Evolutionary conservation across 2,329 filamentous ascomycete genomes (phyloP).

Genomic region (Akanthomyces uredinophilus): DNA sequence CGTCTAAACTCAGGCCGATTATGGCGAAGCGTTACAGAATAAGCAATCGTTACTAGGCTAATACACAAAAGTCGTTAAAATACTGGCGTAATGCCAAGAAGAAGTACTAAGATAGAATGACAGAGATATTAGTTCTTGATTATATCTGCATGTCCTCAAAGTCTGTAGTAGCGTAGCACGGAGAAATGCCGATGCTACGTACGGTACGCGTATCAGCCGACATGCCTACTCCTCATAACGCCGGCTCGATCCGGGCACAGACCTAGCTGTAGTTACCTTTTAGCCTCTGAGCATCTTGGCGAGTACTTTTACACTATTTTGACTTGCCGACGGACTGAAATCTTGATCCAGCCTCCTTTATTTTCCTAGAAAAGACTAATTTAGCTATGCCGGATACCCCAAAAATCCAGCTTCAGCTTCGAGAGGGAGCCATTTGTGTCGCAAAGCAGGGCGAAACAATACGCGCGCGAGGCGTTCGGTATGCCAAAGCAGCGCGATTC

Average conservation of each 20-base stretch:
- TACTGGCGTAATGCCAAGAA: too few species aligned
- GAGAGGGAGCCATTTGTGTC: conserved; percentile 15
- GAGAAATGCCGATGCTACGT: not conserved
- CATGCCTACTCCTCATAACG: not conserved
- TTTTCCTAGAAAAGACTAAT: not conserved
- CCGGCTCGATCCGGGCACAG: not conserved
- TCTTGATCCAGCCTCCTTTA: too few species aligned
- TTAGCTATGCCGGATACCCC: not conserved
- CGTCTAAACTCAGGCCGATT: too few species aligned
- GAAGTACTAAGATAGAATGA: too few species aligned
- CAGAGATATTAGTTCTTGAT: too few species aligned
- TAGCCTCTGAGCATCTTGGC: not conserved
- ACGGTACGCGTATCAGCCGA: not conserved
- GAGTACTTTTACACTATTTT: too few species aligned
- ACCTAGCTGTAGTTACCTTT: not conserved
- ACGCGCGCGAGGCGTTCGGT: conserved; percentile 16
- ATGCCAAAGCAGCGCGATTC: conserved; percentile 18
- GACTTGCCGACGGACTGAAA: too few species aligned
- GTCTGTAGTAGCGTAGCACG: too few species aligned
- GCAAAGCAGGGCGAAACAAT: conserved; percentile 2
- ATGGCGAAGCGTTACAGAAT: too few species aligned
- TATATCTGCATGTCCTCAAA: too few species aligned
- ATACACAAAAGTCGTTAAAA: too few species aligned
- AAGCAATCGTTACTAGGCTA: too few species aligned
- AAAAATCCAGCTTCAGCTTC: conserved; percentile 21